Conservation (phyloP, 192 early-diverging fungal genomes). For the Phlyctochytrium planicorne region DNA sequence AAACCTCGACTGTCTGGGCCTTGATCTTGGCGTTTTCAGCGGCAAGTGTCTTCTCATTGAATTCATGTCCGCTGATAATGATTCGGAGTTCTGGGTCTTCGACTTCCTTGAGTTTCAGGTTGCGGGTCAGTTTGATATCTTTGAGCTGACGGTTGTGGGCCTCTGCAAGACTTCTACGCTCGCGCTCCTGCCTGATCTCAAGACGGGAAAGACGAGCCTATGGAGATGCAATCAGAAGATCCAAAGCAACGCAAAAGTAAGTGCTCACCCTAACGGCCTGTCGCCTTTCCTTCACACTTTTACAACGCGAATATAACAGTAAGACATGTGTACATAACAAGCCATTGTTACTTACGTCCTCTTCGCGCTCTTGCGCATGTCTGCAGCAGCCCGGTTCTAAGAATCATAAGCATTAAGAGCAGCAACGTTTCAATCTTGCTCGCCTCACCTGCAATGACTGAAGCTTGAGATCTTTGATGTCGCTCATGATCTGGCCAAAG, state of each 20-base stretch:
- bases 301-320: neutral
- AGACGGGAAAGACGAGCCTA: conserved; percentile 22
- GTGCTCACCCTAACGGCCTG: neutral
- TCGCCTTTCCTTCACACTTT: neutral
- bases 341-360: conserved; percentile 20
- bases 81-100: conserved; percentile 28
- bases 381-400: conserved; percentile 18
- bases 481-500: conserved; percentile 25
- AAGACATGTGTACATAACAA: conserved; percentile 11
- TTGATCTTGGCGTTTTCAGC: conserved; percentile 20
- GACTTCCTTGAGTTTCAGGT: conserved; percentile 16
- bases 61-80: conserved; percentile 20
- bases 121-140: conserved; percentile 19
- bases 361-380: conserved; percentile 25
- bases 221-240: conserved; percentile 1
- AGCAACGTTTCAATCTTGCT: neutral
- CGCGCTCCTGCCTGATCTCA: conserved; percentile 22
- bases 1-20: conserved; percentile 13
- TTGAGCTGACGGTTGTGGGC: conserved; percentile 22
- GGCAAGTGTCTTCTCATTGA: conserved; percentile 22
- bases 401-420: neutral
- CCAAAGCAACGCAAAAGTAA: neutral
- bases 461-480: conserved; percentile 26
- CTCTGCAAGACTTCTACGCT: conserved; percentile 21
- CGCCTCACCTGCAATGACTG: conserved; percentile 20